Evolutionary conservation across 2,329 filamentous ascomycete species (phyloP), one percentile per base, ranked within the genome.

Genomic region (Penicillium sp.): DNA sequence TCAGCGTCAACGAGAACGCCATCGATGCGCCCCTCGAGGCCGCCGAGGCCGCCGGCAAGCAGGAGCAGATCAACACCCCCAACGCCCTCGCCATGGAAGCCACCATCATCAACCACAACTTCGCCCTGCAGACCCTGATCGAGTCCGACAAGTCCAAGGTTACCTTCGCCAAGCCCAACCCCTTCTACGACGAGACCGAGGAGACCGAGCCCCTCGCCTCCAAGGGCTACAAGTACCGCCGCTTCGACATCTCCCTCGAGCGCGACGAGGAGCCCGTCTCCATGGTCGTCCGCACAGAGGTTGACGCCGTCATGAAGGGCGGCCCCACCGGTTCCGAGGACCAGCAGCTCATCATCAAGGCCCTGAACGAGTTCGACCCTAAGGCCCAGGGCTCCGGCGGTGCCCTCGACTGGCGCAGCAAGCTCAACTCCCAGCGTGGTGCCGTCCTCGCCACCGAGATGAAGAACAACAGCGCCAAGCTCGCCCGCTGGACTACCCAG

Each of bases 401-500:
- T 57, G 93, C 93, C 48, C 80, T 98, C 45, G 93, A 98, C 79
- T 98, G 93, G 93, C 82, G 93, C 69, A 85, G 84, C 60, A 98
- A 98, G 81, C 81, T 98, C 53, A 86, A 87, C 57, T 88, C 84
- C 62, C 90, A 96, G 77, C 86, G 93, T 64, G 93, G 93, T 82
- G 93, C 93, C 50, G 91, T 98, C 38, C 87, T 98, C 24, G 93
- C 93, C 19, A 98, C 93, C 12, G 93, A 98, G 77, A 98, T 98
- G 93, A 98, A 98, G 87, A 98, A 98, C 82, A 98, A 98, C 81
- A 89, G 84, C 67, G 95, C 88, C 85, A 98, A 98, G 79, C 84
- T 98, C 56, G 93, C 93, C 51, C 80, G 93, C 69, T 98, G 93
- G 93, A 95, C 93, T 29, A 88, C 91, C 38, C 93, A 98, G 78